Evolutionary conservation across 1,284 basidiomycete genomes (phyloP).

Genomic region (Ceratobasidium sp.): DNA sequence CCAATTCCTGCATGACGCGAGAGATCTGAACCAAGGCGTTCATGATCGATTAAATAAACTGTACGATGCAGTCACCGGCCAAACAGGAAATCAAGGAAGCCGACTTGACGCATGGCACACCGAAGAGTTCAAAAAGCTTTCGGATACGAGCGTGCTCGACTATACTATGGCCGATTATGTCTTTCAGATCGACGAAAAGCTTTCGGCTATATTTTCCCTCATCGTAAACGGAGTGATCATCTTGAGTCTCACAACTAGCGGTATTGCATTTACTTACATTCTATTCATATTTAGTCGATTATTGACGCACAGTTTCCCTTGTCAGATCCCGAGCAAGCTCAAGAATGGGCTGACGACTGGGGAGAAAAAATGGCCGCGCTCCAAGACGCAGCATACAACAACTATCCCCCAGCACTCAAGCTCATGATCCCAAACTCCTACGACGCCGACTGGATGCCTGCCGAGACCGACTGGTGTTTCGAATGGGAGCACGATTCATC

Average conservation of each 20-base stretch:
- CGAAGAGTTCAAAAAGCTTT: background rate
- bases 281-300: background rate
- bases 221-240: background rate
- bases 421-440: background rate
- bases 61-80: background rate
- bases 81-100: background rate
- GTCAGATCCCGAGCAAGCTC: background rate
- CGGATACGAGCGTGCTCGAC: background rate
- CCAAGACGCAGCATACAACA: background rate
- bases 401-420: background rate
- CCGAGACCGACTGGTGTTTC: background rate
- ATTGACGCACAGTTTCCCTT: background rate
- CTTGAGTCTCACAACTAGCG: background rate
- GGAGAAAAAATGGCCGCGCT: background rate
- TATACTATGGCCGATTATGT: background rate
- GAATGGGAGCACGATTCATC: background rate
- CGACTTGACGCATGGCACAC: background rate
- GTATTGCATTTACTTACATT: background rate
- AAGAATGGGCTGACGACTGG: background rate
- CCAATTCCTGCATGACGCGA: background rate
- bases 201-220: background rate
- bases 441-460: background rate
- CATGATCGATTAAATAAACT: background rate
- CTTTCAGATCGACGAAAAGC: background rate
- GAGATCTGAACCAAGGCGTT: background rate